Conservation (phyloP, 2,329 filamentous ascomycete genomes). For the Zymoseptoria pseudotritici region DNA sequence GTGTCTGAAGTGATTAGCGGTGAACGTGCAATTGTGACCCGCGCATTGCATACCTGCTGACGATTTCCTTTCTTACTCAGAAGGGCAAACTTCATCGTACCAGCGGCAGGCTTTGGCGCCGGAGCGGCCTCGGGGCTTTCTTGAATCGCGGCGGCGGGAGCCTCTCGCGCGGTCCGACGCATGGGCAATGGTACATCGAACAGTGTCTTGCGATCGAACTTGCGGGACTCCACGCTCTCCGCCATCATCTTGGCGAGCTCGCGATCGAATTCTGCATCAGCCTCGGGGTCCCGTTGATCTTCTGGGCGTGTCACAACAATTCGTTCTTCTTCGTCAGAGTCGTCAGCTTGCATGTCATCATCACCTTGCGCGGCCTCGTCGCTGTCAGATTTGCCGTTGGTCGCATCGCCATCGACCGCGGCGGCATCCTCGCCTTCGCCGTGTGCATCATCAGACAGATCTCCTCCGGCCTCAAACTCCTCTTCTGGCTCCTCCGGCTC, state of each 20-base stretch:
- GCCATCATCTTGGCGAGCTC: slow-evolving; percentile 98
- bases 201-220: slow-evolving; percentile 87
- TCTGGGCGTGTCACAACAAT: slow-evolving; percentile 89
- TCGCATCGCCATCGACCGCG: slow-evolving; percentile 43
- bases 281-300: slow-evolving; percentile 84
- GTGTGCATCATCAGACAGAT: slow-evolving; percentile 67
- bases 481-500: slow-evolving; percentile 61
- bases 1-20: slow-evolving; percentile 54
- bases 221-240: slow-evolving; percentile 89
- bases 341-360: slow-evolving; percentile 43
- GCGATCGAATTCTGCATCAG: slow-evolving; percentile 93
- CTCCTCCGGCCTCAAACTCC: slow-evolving; percentile 26
- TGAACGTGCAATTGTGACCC: neutral
- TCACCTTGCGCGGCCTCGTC: slow-evolving; percentile 44
- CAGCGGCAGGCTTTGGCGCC: slow-evolving; percentile 29
- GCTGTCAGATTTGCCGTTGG: slow-evolving; percentile 47
- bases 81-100: slow-evolving; percentile 93
- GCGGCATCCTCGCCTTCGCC: slow-evolving; percentile 54
- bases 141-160: slow-evolving; percentile 31
- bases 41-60: slow-evolving; percentile 60
- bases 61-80: slow-evolving; percentile 94
- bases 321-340: slow-evolving; percentile 68
- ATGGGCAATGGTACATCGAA: slow-evolving; percentile 98
- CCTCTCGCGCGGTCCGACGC: slow-evolving; percentile 58
- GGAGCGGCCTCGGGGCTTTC: slow-evolving; percentile 34